A percentile compares a stretch with the other conserved stretches of the same genome.
Evolutionary conservation across 768 basidiomycete genomes (phyloP).

Genomic region (Termitomyces sp.): DNA sequence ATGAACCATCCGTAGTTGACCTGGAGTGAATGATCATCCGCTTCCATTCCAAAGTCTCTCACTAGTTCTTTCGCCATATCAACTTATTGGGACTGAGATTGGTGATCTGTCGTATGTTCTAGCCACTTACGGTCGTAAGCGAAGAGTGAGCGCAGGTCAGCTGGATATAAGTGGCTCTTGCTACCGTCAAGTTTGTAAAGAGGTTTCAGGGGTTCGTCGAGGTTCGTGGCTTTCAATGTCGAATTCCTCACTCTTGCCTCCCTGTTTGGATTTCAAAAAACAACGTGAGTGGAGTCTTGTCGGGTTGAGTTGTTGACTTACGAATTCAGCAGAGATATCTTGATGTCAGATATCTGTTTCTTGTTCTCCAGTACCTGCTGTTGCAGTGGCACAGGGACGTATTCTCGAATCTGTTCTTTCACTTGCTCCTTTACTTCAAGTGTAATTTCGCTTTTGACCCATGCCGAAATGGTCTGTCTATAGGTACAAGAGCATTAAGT

Average conservation of each 20-base stretch:
- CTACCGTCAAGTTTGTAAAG: constrained; percentile 46
- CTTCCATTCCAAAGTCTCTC: constrained; percentile 42
- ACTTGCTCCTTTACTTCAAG: constrained; percentile 42
- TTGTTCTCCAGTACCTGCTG: constrained; percentile 39
- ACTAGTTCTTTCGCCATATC: constrained; percentile 35
- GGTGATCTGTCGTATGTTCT: background rate
- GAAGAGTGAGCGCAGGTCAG: constrained; percentile 43
- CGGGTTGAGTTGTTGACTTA: constrained; percentile 23
- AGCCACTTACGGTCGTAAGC: constrained; percentile 45
- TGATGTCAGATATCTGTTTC: constrained; percentile 35
- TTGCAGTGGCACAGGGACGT: constrained; percentile 41
- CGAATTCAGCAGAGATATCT: constrained; percentile 47
- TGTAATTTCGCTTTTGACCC: constrained; percentile 34
- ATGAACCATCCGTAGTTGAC: constrained; percentile 52
- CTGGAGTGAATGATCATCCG: constrained; percentile 32
- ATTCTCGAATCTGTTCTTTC: constrained; percentile 38
- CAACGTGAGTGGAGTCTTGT: background rate
- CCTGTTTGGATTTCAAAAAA: constrained; percentile 19
- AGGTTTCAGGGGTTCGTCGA: constrained; percentile 38
- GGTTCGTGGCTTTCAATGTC: constrained; percentile 28
- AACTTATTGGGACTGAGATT: constrained; percentile 22
- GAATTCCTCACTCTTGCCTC: constrained; percentile 46
- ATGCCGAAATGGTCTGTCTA: constrained; percentile 24
- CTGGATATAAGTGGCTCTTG: constrained; percentile 41
- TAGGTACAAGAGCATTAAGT: background rate